Percentiles rank a stretch among this genome's conserved stretches.
These are phyloP conservation scores for Ascodesmis nigricans DNA, from an alignment of 495 filamentous ascomycete species.

Conservation along the genomic window DNA sequence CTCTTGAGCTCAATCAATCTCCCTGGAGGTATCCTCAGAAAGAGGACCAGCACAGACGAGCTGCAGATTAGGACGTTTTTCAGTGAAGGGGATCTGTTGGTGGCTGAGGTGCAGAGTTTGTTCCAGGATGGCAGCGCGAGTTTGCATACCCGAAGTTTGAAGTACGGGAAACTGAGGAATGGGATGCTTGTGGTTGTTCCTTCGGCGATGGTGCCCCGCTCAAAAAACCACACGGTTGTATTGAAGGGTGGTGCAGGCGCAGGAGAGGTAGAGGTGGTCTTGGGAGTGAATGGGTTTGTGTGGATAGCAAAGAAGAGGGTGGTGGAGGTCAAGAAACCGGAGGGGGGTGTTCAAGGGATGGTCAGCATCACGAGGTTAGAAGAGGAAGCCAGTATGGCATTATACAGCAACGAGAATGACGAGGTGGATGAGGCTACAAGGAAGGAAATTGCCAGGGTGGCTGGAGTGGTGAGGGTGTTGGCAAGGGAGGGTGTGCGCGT, in stretches of 20 bases:
- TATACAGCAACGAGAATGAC: conserved; percentile 82
- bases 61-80: conserved; percentile 88
- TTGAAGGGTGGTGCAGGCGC: conserved; percentile 43
- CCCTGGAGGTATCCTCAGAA: conserved; percentile 77
- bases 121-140: conserved; percentile 60
- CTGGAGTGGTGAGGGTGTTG: conserved; percentile 56
- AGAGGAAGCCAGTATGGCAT: conserved; percentile 45
- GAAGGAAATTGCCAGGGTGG: conserved; percentile 65
- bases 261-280: conserved; percentile 60
- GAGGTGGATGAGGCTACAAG: conserved; percentile 49
- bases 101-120: conserved; percentile 77
- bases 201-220: conserved; percentile 58
- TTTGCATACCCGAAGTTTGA: conserved; percentile 70
- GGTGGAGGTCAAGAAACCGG: conserved; percentile 16
- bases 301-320: conserved; percentile 60
- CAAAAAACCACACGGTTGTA: conserved; percentile 68
- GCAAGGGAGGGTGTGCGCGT: conserved; percentile 63
- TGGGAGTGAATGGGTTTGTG: conserved; percentile 91
- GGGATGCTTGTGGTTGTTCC: conserved; percentile 74
- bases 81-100: conserved; percentile 67
- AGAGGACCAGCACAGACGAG: conserved; percentile 81
- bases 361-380: conserved; percentile 56
- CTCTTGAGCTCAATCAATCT: conserved; percentile 80
- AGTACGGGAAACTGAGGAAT: conserved; percentile 88
- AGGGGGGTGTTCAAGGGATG: conserved; percentile 22